phyloP scores from a whole-genome alignment of 768 basidiomycete genomes.

The Russula brevipes region DNA sequence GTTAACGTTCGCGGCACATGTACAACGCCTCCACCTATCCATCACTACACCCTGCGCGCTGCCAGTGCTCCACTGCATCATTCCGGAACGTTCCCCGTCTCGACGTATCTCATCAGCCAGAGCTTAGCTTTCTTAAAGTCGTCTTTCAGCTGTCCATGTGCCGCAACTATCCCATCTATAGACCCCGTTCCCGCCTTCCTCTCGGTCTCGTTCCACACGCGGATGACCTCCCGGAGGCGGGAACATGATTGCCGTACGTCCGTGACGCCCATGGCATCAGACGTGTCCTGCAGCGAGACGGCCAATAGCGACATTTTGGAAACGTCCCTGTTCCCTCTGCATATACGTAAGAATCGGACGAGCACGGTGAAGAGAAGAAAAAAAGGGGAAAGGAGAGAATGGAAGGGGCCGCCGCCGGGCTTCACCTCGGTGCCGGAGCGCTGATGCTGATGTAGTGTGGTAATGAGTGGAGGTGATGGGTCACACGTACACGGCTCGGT shows the following conservation, averaged over 20 bases:
- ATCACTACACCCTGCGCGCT: too few relatives aligned
- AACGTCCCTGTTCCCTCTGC: constrained; percentile 3
- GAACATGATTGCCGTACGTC: constrained; percentile 11
- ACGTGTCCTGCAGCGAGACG: constrained; percentile 15
- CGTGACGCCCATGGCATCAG: constrained; percentile 7
- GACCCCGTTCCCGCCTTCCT: not conserved
- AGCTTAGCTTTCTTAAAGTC: constrained; percentile 4
- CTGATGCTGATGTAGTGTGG: too few relatives aligned
- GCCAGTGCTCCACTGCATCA: not conserved
- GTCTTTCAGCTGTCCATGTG: not conserved
- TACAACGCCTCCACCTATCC: not conserved
- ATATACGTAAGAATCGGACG: not conserved
- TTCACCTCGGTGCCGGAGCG: not conserved
- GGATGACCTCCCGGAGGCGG: constrained; percentile 1
- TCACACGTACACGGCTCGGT: constrained; percentile 10
- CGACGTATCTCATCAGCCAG: constrained; percentile 10
- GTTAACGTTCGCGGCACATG: too few relatives aligned
- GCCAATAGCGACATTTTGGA: constrained; percentile 1
- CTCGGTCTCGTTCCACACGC: not conserved
- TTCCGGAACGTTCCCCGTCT: constrained; percentile 12
- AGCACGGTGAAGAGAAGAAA: too few relatives aligned
- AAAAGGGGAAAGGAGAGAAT: not conserved
- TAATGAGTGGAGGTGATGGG: not conserved
- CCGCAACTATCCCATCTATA: constrained; percentile 3
- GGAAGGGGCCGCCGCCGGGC: not conserved